A percentile compares a stretch with the other conserved stretches of the same genome.
Conservation (phyloP, 768 basidiomycete genomes). For the Suillus variegatus region DNA sequence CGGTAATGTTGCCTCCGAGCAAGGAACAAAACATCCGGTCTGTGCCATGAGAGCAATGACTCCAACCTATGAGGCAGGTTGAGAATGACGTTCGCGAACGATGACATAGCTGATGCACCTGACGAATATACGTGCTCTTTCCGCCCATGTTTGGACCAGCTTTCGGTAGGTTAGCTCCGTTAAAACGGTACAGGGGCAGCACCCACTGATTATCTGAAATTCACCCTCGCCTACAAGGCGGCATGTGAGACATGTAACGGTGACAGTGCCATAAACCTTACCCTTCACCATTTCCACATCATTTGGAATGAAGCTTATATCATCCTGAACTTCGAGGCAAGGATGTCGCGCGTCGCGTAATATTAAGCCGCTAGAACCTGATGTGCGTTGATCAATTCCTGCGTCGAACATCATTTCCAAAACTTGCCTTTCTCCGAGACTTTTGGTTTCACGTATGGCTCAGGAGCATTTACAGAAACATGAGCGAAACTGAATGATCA, state of each 20-base stretch:
- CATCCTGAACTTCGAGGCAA: constrained; percentile 95
- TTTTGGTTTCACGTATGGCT: constrained; percentile 85
- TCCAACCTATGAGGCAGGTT: constrained; percentile 59
- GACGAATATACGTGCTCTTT: constrained; percentile 95
- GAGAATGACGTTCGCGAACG: neutral
- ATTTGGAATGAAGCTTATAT: constrained; percentile 92
- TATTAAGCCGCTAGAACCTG: constrained; percentile 79
- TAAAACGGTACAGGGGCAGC: neutral
- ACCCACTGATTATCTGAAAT: constrained; percentile 90
- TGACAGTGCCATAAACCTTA: constrained; percentile 25
- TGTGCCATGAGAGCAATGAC: constrained; percentile 98
- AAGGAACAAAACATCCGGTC: constrained; percentile 94
- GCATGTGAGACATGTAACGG: neutral
- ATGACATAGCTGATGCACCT: constrained; percentile 42
- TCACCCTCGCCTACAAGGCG: constrained; percentile 70
- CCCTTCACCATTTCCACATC: constrained; percentile 94
- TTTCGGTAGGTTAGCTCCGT: constrained; percentile 27
- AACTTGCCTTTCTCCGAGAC: constrained; percentile 71
- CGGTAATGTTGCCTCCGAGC: constrained; percentile 80
- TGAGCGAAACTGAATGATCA: constrained; percentile 73
- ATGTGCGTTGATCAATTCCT: constrained; percentile 4
- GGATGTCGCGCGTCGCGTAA: constrained; percentile 91
- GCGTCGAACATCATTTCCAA: neutral
- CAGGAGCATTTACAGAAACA: constrained; percentile 84
- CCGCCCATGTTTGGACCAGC: constrained; percentile 99